phyloP scores from a whole-genome alignment of 2,329 filamentous ascomycete genomes.

The Hymenoscyphus repandus region DNA sequence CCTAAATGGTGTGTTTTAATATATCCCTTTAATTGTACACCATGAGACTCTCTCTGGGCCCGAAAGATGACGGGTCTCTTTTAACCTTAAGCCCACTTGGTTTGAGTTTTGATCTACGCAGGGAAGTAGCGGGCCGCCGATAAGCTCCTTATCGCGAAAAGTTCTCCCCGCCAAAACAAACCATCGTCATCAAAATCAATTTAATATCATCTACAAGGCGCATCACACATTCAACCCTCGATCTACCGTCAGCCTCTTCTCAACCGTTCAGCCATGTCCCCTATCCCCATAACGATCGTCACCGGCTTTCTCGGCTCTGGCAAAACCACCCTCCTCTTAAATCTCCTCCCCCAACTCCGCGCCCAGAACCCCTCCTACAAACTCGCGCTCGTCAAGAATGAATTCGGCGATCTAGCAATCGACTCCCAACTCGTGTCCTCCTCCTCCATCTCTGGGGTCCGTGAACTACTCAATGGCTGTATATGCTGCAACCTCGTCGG shows the following conservation, averaged over 20 bases:
- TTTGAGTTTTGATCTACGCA: too few species aligned
- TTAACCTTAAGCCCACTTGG: too few species aligned
- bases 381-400: slow-evolving; percentile 93
- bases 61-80: too few species aligned
- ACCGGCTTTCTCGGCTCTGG: slow-evolving; percentile 95
- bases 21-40: too few species aligned
- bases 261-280: slow-evolving; percentile 44
- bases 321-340: slow-evolving; percentile 93
- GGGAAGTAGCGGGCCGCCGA: too few species aligned
- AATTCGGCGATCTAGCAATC: slow-evolving; percentile 91
- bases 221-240: background rate
- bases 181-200: too few species aligned
- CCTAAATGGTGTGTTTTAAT: too few species aligned
- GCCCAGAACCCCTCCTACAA: slow-evolving; percentile 70
- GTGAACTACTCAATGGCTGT: slow-evolving; percentile 91
- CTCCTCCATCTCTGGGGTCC: slow-evolving; percentile 79
- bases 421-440: slow-evolving; percentile 87
- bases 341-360: slow-evolving; percentile 83
- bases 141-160: too few species aligned
- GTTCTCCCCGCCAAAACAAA: too few species aligned
- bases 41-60: too few species aligned
- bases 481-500: slow-evolving; percentile 99
- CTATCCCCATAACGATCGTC: slow-evolving; percentile 87
- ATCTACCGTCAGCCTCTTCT: background rate
- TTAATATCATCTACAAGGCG: too few species aligned